Percentiles rank a stretch among this genome's conserved stretches.
These are phyloP conservation scores for Stereocaulon alpinum DNA, from an alignment of 495 filamentous ascomycete species.

Conservation along the genomic window DNA sequence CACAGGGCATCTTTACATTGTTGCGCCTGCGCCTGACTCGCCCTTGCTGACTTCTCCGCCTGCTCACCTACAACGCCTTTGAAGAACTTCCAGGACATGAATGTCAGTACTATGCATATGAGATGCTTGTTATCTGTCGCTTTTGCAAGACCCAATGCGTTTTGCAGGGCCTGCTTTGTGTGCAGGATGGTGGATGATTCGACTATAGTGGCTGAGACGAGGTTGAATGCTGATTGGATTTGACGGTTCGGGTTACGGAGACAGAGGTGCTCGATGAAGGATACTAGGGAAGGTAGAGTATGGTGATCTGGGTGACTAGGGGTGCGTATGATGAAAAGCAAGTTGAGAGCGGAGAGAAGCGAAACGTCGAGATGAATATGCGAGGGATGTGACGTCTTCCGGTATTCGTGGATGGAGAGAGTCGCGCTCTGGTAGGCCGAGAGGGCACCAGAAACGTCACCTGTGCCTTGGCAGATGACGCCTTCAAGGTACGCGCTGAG, in stretches of 20 bases:
- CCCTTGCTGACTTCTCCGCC: conserved; percentile 75
- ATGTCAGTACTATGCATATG: conserved; percentile 67
- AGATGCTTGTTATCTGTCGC: conserved; percentile 55
- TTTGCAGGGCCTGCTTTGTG: conserved; percentile 67
- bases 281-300: conserved; percentile 44
- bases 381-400: conserved; percentile 34
- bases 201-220: conserved; percentile 60
- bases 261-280: conserved; percentile 55
- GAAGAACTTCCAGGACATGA: conserved; percentile 83
- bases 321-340: conserved; percentile 69
- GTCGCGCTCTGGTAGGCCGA: conserved; percentile 49
- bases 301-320: conserved; percentile 41
- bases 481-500: conserved; percentile 59
- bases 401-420: conserved; percentile 41
- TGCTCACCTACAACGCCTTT: conserved; percentile 77
- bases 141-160: conserved; percentile 49
- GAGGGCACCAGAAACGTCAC: conserved; percentile 55
- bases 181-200: conserved; percentile 46
- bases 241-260: conserved; percentile 45
- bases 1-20: conserved; percentile 69
- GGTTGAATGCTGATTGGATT: conserved; percentile 64
- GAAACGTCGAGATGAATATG: conserved; percentile 59
- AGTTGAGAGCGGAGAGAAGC: conserved; percentile 71
- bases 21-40: conserved; percentile 62
- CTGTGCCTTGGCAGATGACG: conserved; percentile 68